phyloP scores from a whole-genome alignment of 192 early-diverging fungal genomes.

The Endogone sp. region DNA sequence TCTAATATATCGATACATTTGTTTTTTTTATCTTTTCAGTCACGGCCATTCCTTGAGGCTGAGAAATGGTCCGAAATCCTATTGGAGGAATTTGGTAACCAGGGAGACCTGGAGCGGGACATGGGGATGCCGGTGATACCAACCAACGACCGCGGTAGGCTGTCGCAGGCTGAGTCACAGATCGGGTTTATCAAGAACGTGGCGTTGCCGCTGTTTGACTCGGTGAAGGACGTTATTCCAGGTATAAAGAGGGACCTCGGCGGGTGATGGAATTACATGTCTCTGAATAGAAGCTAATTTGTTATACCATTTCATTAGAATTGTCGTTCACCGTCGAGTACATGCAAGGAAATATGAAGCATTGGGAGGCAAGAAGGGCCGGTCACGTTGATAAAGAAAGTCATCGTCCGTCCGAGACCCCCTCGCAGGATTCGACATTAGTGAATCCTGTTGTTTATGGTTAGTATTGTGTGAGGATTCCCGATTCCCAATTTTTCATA shows the following conservation, averaged over 20 bases:
- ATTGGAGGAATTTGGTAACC: constrained; percentile 63
- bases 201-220: constrained; percentile 47
- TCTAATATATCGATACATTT: too few relatives aligned
- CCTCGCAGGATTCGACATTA: too few relatives aligned
- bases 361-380: constrained; percentile 24
- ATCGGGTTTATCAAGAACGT: constrained; percentile 48
- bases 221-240: constrained; percentile 39
- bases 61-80: constrained; percentile 66
- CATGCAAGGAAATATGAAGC: constrained; percentile 24
- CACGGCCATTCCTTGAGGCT: constrained; percentile 67
- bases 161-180: constrained; percentile 44
- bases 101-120: constrained; percentile 71
- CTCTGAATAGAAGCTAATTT: too few relatives aligned
- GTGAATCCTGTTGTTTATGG: neutral
- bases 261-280: too few relatives aligned
- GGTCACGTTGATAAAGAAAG: neutral
- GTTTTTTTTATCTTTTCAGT: too few relatives aligned
- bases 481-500: neutral
- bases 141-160: constrained; percentile 43
- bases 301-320: too few relatives aligned
- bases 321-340: constrained; percentile 27
- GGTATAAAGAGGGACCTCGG: constrained; percentile 26
- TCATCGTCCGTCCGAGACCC: neutral
- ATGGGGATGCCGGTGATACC: constrained; percentile 54
- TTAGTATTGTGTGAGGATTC: neutral